phyloP scores from a whole-genome alignment of 306 rosid genomes.

The Cucumis sativus region Cucumber_9930_V3 NC_026660.2:26157501-26158000 shows the following conservation, averaged over 20 bases:
- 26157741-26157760: not conserved
- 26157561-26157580: not conserved
- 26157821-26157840: not conserved
- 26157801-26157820: not conserved
- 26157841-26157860: not conserved
- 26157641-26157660: not conserved
- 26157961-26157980: too few relatives aligned
- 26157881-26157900: conserved; percentile 5
- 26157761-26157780: not conserved
- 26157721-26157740: not conserved
- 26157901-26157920: not conserved
- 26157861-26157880: not conserved
- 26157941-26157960: too few relatives aligned
- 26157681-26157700: not conserved
- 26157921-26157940: not conserved
- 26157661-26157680: not conserved
- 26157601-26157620: not conserved
- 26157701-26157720: not conserved
- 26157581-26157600: not conserved
- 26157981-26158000: too few relatives aligned
- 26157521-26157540: not conserved
- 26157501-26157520: not conserved
- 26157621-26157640: not conserved
- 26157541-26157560: not conserved
- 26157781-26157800: not conserved